Evolutionary conservation across 495 filamentous ascomycete genomes (phyloP).

Genomic region (Tricharina praecox): DNA sequence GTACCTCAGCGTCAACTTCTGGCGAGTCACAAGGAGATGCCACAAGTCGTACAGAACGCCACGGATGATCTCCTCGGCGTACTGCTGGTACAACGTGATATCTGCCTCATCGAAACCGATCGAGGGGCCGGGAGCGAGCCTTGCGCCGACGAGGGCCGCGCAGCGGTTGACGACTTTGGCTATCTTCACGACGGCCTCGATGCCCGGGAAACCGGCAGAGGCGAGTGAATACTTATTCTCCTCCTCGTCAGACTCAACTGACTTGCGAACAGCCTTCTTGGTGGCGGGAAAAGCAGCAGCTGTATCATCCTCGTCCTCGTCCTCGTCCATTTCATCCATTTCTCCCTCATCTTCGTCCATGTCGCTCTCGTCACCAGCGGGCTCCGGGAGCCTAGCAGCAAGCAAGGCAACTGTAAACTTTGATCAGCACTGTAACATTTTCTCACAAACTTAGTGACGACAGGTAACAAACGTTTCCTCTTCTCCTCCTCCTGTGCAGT

Average conservation of each 20-base stretch:
- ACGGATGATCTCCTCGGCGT: background rate
- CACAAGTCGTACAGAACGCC: background rate
- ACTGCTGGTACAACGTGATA: background rate
- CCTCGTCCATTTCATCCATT: background rate
- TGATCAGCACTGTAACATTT: background rate
- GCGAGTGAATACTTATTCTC: too few species aligned
- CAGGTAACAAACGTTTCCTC: too few species aligned
- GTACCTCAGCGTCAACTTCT: background rate
- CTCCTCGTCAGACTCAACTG: too few species aligned
- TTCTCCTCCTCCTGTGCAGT: background rate
- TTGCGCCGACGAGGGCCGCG: background rate
- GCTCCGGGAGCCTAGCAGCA: background rate
- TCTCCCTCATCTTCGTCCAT: background rate
- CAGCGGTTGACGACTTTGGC: background rate
- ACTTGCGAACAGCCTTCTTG: background rate
- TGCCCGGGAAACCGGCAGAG: background rate
- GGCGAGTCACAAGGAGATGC: background rate
- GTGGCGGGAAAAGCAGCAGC: background rate
- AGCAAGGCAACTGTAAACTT: background rate
- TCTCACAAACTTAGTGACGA: background rate
- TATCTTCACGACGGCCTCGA: background rate
- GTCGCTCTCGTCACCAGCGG: background rate
- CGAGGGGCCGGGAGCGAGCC: background rate
- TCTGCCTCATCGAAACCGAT: background rate
- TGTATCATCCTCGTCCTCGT: background rate